Percentiles rank a stretch among this genome's conserved stretches.
phyloP scores from a whole-genome alignment of 1,284 basidiomycete species.

The Cryptococcus maquisensis region DNA sequence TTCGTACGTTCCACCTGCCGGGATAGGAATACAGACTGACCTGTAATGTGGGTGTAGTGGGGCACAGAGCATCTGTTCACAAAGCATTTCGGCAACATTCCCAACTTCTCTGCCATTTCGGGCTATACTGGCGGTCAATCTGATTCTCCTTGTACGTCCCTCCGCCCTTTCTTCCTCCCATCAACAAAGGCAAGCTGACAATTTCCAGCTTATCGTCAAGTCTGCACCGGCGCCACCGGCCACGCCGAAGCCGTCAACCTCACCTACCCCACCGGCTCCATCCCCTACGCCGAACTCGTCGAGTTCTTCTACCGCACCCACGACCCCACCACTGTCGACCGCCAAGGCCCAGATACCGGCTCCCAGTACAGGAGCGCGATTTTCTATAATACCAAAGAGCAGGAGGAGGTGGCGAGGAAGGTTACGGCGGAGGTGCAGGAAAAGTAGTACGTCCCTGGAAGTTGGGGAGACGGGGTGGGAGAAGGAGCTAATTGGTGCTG shows the following conservation, averaged over 20 bases:
- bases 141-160: slow-evolving; percentile 24
- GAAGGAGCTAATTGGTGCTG: not conserved
- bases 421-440: slow-evolving; percentile 82
- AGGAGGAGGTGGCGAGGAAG: slow-evolving; percentile 67
- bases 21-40: not conserved
- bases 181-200: not conserved
- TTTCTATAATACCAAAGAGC: slow-evolving; percentile 74
- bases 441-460: slow-evolving; percentile 57
- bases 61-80: slow-evolving; percentile 82
- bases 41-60: slow-evolving; percentile 53
- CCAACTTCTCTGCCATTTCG: slow-evolving; percentile 61
- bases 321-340: slow-evolving; percentile 79
- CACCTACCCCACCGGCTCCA: slow-evolving; percentile 73
- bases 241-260: slow-evolving; percentile 88
- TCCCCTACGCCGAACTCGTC: slow-evolving; percentile 77
- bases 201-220: slow-evolving; percentile 60
- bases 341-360: slow-evolving; percentile 71
- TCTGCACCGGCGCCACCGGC: slow-evolving; percentile 75
- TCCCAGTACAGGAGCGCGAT: slow-evolving; percentile 91
- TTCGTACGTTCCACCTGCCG: slow-evolving; percentile 36
- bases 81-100: slow-evolving; percentile 63
- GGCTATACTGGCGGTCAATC: slow-evolving; percentile 75
- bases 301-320: slow-evolving; percentile 95
- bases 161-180: not conserved
- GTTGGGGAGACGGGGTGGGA: not conserved